A percentile compares a stretch with the other conserved stretches of the same genome.
phyloP scores from a whole-genome alignment of 169 alveolate genomes.

The Cryptosporidium sp. region DNA sequence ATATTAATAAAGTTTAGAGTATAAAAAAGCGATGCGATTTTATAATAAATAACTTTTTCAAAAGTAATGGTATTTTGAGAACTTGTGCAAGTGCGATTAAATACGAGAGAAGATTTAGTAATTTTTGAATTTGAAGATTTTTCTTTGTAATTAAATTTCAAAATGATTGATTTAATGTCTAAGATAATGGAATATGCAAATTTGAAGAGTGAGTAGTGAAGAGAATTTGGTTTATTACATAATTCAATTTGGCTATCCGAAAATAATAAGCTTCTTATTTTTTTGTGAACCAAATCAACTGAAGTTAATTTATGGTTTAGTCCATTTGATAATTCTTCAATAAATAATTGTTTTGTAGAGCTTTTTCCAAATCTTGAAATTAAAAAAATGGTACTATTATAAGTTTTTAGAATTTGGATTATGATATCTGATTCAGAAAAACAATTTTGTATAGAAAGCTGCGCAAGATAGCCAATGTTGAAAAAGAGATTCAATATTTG shows the following conservation, averaged over 20 bases:
- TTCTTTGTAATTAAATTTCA: background rate
- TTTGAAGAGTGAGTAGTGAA: constrained; percentile 4
- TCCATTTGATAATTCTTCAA: constrained; percentile 9
- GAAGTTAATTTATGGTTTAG: background rate
- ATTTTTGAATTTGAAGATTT: background rate
- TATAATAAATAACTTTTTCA: constrained; percentile 12
- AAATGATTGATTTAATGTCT: constrained; percentile 6
- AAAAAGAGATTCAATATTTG: constrained; percentile 27
- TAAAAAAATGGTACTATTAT: constrained; percentile 18
- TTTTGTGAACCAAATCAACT: background rate
- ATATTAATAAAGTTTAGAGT: constrained; percentile 37
- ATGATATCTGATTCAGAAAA: constrained; percentile 12
- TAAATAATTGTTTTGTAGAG: constrained; percentile 41
- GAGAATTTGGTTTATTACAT: background rate
- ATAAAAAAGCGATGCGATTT: constrained; percentile 29
- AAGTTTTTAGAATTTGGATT: background rate
- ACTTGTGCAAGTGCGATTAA: background rate
- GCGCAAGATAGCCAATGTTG: constrained; percentile 22
- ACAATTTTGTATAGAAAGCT: constrained; percentile 9
- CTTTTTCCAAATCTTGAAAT: constrained; percentile 63
- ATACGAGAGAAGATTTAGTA: background rate
- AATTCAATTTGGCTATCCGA: background rate
- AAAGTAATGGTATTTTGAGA: background rate
- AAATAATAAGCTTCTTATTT: background rate
- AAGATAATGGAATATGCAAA: background rate